Conservation (phyloP, 2,329 filamentous ascomycete genomes). For the Chaetomiaceae sp. region DNA sequence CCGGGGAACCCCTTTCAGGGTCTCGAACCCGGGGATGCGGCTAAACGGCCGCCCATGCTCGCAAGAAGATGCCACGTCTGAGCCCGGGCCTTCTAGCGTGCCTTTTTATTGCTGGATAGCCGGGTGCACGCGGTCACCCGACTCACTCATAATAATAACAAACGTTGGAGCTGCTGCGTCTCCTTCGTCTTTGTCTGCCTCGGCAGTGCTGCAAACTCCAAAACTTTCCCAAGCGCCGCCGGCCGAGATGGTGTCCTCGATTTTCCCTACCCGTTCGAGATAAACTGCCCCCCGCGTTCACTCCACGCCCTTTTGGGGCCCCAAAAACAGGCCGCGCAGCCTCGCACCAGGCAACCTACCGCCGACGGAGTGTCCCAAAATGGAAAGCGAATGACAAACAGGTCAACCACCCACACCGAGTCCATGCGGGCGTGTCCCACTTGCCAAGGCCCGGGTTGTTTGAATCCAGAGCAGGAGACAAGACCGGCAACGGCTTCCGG, state of each 20-base stretch:
- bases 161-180: not conserved
- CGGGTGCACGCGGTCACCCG: constrained; percentile 2
- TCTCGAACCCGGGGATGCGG: constrained; percentile 5
- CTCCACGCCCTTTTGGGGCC: not conserved
- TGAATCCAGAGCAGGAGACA: too few species aligned
- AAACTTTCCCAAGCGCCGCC: not conserved
- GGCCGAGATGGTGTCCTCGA: not conserved
- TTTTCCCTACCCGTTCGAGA: too few species aligned
- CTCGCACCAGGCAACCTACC: not conserved
- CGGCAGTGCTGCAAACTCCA: too few species aligned
- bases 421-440: not conserved
- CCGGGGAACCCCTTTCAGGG: not conserved
- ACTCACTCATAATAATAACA: not conserved
- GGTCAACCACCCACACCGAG: constrained; percentile 2
- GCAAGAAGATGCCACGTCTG: constrained; percentile 14
- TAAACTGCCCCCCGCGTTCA: not conserved
- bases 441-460: not conserved
- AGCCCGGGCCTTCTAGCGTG: not conserved
- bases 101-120: not conserved
- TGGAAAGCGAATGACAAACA: constrained; percentile 5
- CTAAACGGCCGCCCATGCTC: constrained; percentile 1
- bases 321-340: not conserved
- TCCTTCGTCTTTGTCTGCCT: not conserved
- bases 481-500: too few species aligned
- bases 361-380: not conserved